phyloP scores from a whole-genome alignment of 2,329 filamentous ascomycete species.

The Clarireedia sp. region DNA sequence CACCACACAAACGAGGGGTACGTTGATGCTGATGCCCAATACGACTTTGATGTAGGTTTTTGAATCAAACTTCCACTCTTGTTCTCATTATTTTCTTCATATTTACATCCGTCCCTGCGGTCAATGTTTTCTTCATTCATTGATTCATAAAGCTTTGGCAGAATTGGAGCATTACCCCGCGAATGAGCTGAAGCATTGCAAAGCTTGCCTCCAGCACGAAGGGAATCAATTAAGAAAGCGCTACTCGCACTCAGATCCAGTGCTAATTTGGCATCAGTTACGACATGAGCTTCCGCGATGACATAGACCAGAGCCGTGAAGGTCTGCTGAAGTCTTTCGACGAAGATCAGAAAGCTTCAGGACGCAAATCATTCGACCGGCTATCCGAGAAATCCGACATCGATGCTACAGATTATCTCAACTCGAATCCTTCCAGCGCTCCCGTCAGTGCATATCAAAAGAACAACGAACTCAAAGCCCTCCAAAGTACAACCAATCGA shows the following conservation, averaged over 20 bases:
- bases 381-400: constrained; percentile 33
- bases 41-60: too few relatives aligned
- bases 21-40: too few relatives aligned
- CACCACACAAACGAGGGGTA: too few relatives aligned
- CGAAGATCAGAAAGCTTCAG: constrained; percentile 17
- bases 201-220: neutral
- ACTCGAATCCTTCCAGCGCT: constrained; percentile 27
- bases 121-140: too few relatives aligned
- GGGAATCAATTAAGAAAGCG: too few relatives aligned
- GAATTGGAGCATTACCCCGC: neutral
- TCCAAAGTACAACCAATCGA: constrained; percentile 19
- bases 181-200: neutral
- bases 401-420: constrained; percentile 34
- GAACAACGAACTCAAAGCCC: constrained; percentile 11
- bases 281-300: neutral
- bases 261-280: neutral
- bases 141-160: too few relatives aligned
- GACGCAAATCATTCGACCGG: constrained; percentile 29
- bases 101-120: too few relatives aligned
- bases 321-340: constrained; percentile 26
- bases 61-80: too few relatives aligned
- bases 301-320: constrained; percentile 25
- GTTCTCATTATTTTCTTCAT: too few relatives aligned
- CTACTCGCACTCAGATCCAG: neutral
- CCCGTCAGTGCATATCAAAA: constrained; percentile 22